Base-by-base conservation (phyloP, 2,329 filamentous ascomycete species). In the Diaporthe citriasiana region DNA sequence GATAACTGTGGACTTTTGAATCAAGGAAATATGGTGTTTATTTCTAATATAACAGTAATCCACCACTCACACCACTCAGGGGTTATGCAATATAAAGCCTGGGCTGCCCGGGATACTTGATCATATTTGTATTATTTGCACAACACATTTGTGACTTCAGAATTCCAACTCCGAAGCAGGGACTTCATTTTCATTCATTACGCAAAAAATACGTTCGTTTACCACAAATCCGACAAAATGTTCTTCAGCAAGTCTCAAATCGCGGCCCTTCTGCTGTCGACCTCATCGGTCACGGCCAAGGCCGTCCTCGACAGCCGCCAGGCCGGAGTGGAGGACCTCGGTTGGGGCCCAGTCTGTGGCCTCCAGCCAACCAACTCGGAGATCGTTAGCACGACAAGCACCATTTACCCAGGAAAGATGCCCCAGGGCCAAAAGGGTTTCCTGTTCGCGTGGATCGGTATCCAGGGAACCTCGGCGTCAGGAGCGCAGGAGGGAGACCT, bases 361-460 rank as follows among this genome's bases (percentile, higher is more conserved):
- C 68, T 80, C 6, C 76, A 78, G 4, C 76, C 79, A 1, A 69
- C 78, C 30, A 78, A 72, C 5, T 69, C 75, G 25, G 73, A 76
- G 30, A 77, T 79, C 27, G 74, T 78, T 74, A 75, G 73, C 59
- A 77, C 77, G 6, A 73, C 74, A 1, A 79, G 77, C 35, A 80
- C 78, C 25, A 78, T 79, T 22, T 79, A 78, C 65, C 79, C 79
- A 0, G 79, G 79, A 13, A 71, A 76, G 30, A 79, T 77, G 75
- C 78, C 78, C 13, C 56, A 75, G 13, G 76, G 71, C 27, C 79
- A 80, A 69, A 71, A 72, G 15, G 79, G 78, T 17, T 76, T 74
- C 27, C 73, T 80, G 13, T 80, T 78, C 71, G 71, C 77, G 30
- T 80, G 78, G 78, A 76, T 78, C 35, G 79, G 79, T 25, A 76